Evolutionary conservation across 768 basidiomycete species (phyloP).

Genomic region (Naganishia randhawae): DNA sequence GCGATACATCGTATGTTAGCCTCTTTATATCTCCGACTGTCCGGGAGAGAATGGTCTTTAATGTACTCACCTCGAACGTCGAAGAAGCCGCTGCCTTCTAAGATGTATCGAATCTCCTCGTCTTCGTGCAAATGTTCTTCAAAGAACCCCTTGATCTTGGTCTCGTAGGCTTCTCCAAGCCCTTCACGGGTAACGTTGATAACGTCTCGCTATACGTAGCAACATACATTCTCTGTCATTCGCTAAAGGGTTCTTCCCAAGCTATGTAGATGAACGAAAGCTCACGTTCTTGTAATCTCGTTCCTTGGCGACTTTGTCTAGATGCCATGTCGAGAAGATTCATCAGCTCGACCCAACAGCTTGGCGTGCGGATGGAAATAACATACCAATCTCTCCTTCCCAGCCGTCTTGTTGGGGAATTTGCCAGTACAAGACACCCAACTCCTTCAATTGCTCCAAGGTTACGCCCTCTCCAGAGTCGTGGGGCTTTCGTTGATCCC

Average conservation of each 20-base stretch:
- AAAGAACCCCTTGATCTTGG: slow-evolving; percentile 76
- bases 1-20: too few relatives aligned
- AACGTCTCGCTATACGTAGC: slow-evolving; percentile 58
- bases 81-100: slow-evolving; percentile 84
- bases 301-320: slow-evolving; percentile 62
- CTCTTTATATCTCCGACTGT: too few relatives aligned
- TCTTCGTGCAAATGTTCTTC: slow-evolving; percentile 95
- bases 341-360: not conserved
- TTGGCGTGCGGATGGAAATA: not conserved
- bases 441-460: slow-evolving; percentile 54
- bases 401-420: slow-evolving; percentile 61
- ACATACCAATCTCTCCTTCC: slow-evolving; percentile 44
- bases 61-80: slow-evolving; percentile 72
- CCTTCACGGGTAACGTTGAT: slow-evolving; percentile 74
- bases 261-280: not conserved
- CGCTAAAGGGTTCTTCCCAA: too few relatives aligned
- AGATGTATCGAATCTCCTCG: slow-evolving; percentile 87
- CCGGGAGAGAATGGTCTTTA: not conserved
- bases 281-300: slow-evolving; percentile 69
- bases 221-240: too few relatives aligned
- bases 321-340: not conserved
- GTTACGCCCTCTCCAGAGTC: slow-evolving; percentile 60
- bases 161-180: slow-evolving; percentile 77
- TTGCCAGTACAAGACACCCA: slow-evolving; percentile 67
- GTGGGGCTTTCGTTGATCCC: slow-evolving; percentile 78